phyloP scores from a whole-genome alignment of 2,329 filamentous ascomycete species.

The Pseudogymnoascus sp. region DNA sequence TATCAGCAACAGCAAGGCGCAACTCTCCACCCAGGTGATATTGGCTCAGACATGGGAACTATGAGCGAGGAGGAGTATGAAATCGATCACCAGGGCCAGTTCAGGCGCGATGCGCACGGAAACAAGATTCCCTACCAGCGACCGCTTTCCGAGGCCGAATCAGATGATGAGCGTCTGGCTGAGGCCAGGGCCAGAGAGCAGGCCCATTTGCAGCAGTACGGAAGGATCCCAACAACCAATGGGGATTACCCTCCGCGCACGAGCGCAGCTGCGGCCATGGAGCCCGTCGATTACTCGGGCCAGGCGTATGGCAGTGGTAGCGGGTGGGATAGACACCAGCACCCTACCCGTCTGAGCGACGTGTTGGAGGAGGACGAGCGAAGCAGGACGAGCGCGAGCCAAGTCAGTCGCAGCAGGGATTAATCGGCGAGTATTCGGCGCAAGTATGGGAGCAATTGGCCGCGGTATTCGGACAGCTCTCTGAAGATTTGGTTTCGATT shows the following conservation, averaged over 20 bases:
- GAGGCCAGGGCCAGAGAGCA: conserved; percentile 23
- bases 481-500: background rate
- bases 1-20: conserved; percentile 38
- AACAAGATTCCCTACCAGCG: conserved; percentile 45
- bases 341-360: conserved; percentile 81
- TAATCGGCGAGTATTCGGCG: conserved; percentile 8
- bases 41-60: conserved; percentile 45
- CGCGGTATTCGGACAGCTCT: background rate
- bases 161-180: conserved; percentile 50
- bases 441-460: background rate
- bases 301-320: conserved; percentile 56
- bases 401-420: conserved; percentile 15
- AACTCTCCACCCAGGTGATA: conserved; percentile 26
- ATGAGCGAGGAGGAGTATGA: conserved; percentile 67
- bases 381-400: conserved; percentile 57
- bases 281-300: conserved; percentile 54
- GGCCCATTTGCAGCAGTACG: conserved; percentile 22
- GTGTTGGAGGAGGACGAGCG: conserved; percentile 80
- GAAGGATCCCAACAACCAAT: conserved; percentile 19
- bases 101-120: conserved; percentile 53
- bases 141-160: conserved; percentile 42
- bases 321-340: conserved; percentile 78
- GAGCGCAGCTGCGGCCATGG: conserved; percentile 18
- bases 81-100: conserved; percentile 53
- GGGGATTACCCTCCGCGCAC: conserved; percentile 19